Base-by-base conservation (phyloP, 75 land plant species). In the Cupressus sempervirens region DNA sequence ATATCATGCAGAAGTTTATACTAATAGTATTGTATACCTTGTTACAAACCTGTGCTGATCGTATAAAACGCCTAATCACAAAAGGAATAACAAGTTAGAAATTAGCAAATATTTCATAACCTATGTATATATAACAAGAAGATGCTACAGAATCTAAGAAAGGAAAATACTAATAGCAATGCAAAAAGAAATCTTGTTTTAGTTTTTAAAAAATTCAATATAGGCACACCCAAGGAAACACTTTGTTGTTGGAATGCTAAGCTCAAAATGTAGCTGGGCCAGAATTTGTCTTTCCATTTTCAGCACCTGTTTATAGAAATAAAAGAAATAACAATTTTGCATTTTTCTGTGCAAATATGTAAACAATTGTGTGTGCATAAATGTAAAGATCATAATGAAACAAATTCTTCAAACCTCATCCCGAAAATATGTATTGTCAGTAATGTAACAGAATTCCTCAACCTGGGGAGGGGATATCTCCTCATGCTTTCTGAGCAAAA, bases 381-480 rank as follows among this genome's bases (percentile, higher is more conserved):
- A n/a, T 40, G 45, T 16, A 32, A 30, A 43, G 20, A 46, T 54
- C 18, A 84, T 32, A 83, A 82, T 53, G n/a, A 36, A 32, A 34
- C 20, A 40, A 34, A 10, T 14, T 34, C 32, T 29, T 46, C 81
- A 15, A 43, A 94, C 95, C 89, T 94, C 93, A 12, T 93, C 88
- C 65, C 87, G 91, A 0, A 89, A 89, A 83, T 94, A 94, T 32
- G 96, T 94, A 86, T 94, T 94, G 86, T 94, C 96, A 11, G 96
- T 94, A 43, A 94, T 93, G 83, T 91, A 93, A 80, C 96, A 94
- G 86, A 94, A 93, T 41, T 94, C 96, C 56, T 92, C 92, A 79
- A 93, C 96, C 80, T 89, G 91, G 3, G 96, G 96, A 54, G 96
- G 91, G 65, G 81, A 89, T 30, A 94, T 94, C 81, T 94, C 96